Percentiles rank a stretch among this genome's conserved stretches.
These are phyloP conservation scores for Phaeophleospora eucalypticola DNA, from an alignment of 2,329 filamentous ascomycete genomes.

Conservation along the genomic window DNA sequence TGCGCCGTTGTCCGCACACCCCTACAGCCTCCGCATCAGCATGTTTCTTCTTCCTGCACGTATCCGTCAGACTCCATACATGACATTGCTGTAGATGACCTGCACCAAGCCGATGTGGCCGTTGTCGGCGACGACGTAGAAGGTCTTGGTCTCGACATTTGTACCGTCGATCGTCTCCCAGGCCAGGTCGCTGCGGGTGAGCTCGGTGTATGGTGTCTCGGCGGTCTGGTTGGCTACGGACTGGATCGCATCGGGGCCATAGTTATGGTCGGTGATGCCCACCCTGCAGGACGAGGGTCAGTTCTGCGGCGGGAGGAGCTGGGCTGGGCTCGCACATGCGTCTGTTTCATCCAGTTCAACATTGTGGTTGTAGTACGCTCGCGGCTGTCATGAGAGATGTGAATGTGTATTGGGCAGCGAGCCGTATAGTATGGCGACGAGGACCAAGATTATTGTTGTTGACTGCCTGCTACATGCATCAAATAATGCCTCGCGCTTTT, in stretches of 20 bases:
- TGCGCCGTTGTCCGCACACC: slow-evolving; percentile 86
- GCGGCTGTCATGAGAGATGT: not conserved
- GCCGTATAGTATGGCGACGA: too few relatives aligned
- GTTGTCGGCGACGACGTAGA: slow-evolving; percentile 79
- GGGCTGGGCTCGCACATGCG: slow-evolving; percentile 54
- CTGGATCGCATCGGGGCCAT: slow-evolving; percentile 82
- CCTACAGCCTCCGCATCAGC: slow-evolving; percentile 45
- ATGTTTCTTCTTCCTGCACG: not conserved
- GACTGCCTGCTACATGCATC: too few relatives aligned
- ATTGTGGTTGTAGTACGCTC: slow-evolving; percentile 46
- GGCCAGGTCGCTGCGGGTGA: slow-evolving; percentile 71
- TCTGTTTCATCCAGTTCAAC: slow-evolving; percentile 94
- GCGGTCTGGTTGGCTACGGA: slow-evolving; percentile 78
- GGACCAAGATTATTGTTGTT: too few relatives aligned
- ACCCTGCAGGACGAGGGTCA: slow-evolving; percentile 37
- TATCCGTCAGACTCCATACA: slow-evolving; percentile 53
- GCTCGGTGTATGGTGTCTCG: slow-evolving; percentile 73
- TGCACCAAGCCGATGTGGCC: slow-evolving; percentile 77
- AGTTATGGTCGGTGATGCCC: slow-evolving; percentile 92
- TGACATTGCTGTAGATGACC: slow-evolving; percentile 96
- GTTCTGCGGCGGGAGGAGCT: slow-evolving; percentile 20
- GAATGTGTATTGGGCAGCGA: not conserved
- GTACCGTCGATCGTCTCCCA: slow-evolving; percentile 81
- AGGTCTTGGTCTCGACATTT: slow-evolving; percentile 89
- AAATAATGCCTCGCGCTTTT: too few relatives aligned